These are phyloP conservation scores for Metschnikowia arizonensis DNA, from an alignment of 805 yeast species.

Conservation along the genomic window DNA sequence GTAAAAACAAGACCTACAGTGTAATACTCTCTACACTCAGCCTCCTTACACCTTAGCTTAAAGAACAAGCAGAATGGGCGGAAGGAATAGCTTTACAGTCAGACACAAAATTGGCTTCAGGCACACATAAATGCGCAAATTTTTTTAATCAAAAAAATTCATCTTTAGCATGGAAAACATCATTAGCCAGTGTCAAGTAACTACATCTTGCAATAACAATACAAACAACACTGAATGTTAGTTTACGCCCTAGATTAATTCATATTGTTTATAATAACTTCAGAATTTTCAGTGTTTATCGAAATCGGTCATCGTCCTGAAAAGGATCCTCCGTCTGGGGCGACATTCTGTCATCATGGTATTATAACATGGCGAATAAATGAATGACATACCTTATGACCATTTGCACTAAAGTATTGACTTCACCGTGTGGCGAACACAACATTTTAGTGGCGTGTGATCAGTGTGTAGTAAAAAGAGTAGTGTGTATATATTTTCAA, in stretches of 20 bases:
- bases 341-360: constrained; percentile 65
- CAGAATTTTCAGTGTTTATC: constrained; percentile 68
- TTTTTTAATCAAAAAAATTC: constrained; percentile 45
- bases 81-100: not conserved
- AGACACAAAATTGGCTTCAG: constrained; percentile 28
- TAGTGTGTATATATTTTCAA: not conserved
- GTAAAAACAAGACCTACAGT: not conserved
- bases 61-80: not conserved
- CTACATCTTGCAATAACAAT: not conserved
- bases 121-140: constrained; percentile 32
- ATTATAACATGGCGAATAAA: constrained; percentile 4
- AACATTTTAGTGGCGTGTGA: constrained; percentile 3
- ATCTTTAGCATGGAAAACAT: constrained; percentile 62
- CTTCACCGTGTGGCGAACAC: constrained; percentile 3
- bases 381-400: constrained; percentile 13
- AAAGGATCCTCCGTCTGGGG: constrained; percentile 68
- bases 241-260: constrained; percentile 7
- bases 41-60: not conserved
- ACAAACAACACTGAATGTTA: constrained; percentile 11
- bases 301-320: constrained; percentile 65
- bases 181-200: constrained; percentile 34
- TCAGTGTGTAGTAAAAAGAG: not conserved
- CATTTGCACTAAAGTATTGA: constrained; percentile 7
- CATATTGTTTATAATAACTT: constrained; percentile 15
- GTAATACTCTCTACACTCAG: not conserved